Conservation (phyloP, 345 rosid genomes). For the Capsella bursapastoris region DNA sequence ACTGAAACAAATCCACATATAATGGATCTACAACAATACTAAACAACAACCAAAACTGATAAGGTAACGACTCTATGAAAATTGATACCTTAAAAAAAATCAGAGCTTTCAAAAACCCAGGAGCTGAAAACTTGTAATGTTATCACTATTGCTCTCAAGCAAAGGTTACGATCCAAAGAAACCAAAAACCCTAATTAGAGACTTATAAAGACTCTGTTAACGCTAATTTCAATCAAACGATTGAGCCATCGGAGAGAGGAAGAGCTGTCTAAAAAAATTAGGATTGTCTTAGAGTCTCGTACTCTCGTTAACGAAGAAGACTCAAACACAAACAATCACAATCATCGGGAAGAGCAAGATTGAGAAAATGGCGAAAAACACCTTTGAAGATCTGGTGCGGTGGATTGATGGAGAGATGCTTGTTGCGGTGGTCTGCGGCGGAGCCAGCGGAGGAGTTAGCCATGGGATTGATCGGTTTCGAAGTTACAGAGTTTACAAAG, state of each 20-base stretch:
- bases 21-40: conserved; percentile 23
- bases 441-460: conserved; percentile 58
- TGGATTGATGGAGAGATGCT: conserved; percentile 61
- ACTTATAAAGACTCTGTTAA: background rate
- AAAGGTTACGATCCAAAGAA: background rate
- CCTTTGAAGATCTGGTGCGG: conserved; percentile 88
- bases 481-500: conserved; percentile 40
- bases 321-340: conserved; percentile 5
- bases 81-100: background rate
- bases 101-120: conserved; percentile 11
- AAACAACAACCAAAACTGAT: background rate
- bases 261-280: background rate
- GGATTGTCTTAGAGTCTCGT: conserved; percentile 16
- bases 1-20: conserved; percentile 6
- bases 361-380: conserved; percentile 20
- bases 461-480: conserved; percentile 62
- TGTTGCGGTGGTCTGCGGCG: conserved; percentile 53
- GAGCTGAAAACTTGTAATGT: conserved; percentile 6
- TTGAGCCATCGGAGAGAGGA: background rate
- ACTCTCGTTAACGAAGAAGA: conserved; percentile 19
- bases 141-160: background rate
- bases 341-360: background rate
- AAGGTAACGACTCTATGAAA: background rate
- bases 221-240: conserved; percentile 17
- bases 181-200: conserved; percentile 40